phyloP scores from a whole-genome alignment of 2,329 filamentous ascomycete species.

The Pseudogymnoascus sp. region DNA sequence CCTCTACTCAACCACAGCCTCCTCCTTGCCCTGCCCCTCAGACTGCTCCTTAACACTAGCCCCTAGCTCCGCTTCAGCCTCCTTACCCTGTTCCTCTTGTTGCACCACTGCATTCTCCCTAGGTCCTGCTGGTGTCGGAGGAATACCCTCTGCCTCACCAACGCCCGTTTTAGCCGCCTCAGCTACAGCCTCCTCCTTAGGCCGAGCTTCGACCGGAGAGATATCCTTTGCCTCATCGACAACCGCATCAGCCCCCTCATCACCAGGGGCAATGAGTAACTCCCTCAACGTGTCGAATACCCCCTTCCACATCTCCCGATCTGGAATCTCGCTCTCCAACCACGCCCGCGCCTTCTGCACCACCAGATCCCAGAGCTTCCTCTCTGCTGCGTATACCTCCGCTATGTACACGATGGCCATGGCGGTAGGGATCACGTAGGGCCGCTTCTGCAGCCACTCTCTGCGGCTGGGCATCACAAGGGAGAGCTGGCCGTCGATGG shows the following conservation, averaged over 20 bases:
- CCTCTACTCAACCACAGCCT: no score
- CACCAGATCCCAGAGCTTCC: slow-evolving; percentile 58
- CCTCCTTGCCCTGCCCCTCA: no score
- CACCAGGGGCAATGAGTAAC: background rate
- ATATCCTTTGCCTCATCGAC: background rate
- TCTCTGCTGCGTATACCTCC: slow-evolving; percentile 34
- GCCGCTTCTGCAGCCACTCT: background rate
- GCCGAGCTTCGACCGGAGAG: background rate
- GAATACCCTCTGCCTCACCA: no score
- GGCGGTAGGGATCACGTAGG: slow-evolving; percentile 26
- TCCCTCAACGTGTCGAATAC: background rate
- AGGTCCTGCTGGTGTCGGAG: no score
- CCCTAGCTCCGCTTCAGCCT: background rate
- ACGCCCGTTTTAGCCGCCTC: background rate
- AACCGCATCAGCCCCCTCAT: background rate
- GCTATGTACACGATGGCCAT: slow-evolving; percentile 45
- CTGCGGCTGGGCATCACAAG: background rate
- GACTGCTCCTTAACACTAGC: no score
- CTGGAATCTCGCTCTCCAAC: slow-evolving; percentile 30
- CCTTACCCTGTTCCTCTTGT: background rate
- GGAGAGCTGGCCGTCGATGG: no score
- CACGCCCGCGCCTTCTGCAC: slow-evolving; percentile 52
- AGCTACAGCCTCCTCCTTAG: no score
- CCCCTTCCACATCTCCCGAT: background rate
- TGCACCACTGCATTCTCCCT: no score